Evolutionary conservation across 2,329 filamentous ascomycete species (phyloP), one percentile per base, ranked within the genome.

Genomic region (Aureobasidium subglaciale): DNA sequence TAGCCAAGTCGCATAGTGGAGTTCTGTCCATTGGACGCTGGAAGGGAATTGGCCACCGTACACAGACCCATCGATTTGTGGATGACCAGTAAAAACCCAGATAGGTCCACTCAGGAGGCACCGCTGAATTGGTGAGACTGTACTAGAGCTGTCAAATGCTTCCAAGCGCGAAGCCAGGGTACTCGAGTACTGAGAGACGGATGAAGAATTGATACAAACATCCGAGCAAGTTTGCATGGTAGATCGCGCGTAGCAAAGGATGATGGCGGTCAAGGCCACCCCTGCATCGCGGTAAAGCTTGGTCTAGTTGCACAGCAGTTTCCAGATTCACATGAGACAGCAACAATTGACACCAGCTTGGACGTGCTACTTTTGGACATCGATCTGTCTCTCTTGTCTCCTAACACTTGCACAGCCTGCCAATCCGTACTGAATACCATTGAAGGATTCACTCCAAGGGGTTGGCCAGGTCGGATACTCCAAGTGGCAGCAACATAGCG

Each of bases 81-180:
- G n/a, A n/a, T 25, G 18, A 29, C 53, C 53, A 56, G 53, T 56
- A 35, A 37, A 32, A 22, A 38, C 20, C 22, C 52, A 55, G 30
- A 46, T 46, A 6, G n/a, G 41, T 30, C 10, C 24, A 1, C 9
- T 43, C 38, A 54, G 50, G 38, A 43, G 38, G 27, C 52, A 18
- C 46, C 20, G 40, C 41, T 42, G 37, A 13, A 53, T 27, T 53
- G 49, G 49, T 53, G 49, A 53, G 49, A 53, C 49, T 53, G 49
- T 18, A 42, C 49, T 53, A 53, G 18, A 30, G 35, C 48, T 11
- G 25, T 40, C 24, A 52, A 40, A 40, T 40, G n/a, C 24, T 52
- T 15, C 37, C 27, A 53, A 53, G 49, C 49, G 49, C 49, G 37
- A 18, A 13, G 49, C 49, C 8, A 52, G 40, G 22, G 24, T 35